Base-by-base conservation (phyloP, 73 alveolate species). In the Breviolum minutum region DNA sequence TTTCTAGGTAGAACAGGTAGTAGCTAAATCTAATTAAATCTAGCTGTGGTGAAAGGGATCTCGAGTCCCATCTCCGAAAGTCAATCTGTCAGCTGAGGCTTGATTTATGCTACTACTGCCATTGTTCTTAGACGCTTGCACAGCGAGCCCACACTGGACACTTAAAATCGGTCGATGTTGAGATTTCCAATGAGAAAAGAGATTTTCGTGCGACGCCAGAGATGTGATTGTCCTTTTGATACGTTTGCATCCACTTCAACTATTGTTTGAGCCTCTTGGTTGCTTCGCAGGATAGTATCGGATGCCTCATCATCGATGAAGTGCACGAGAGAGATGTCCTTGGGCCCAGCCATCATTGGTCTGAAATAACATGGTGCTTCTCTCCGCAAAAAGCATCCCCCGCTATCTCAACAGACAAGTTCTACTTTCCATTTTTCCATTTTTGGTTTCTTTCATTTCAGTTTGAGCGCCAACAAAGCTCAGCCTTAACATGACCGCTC, bases 321-420 rank as follows among this genome's bases (percentile, higher is more conserved):
- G 99, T 99, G 40, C 99, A 99, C 99, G 99, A 99, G 99, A 99
- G 99, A 86, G 99, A 99, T 97, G 99, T 99, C 83, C 40, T 20
- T 54, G 64, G 64, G 62, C 63, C 22, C 64, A 30, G 85, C 77
- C n/a, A 68, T 68, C 17, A 14, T 68, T 22, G 77, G 77, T 68
- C 2, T 68, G n/a, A 22, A 68, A 68, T 17, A 68, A 68, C 77
- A 22, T 14, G 8, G 2, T 14, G 77, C 77, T 68, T 17, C 24
- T 13, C 74, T 17, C 74, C 17, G 24, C 74, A 66, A 66, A 66
- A 66, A 66, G 24, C 74, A 66, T 17, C 11, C 74, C 24, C 11
- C 24, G 11, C 17, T 66, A 66, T 66, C 74, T 17, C 74, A 66
- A 66, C 24, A 40, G 54, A 40, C 54, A 40, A 40, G 54, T 40